Evolutionary conservation across 2,329 filamentous ascomycete genomes (phyloP).

Genomic region (Exophiala phaeomuriformis): DNA sequence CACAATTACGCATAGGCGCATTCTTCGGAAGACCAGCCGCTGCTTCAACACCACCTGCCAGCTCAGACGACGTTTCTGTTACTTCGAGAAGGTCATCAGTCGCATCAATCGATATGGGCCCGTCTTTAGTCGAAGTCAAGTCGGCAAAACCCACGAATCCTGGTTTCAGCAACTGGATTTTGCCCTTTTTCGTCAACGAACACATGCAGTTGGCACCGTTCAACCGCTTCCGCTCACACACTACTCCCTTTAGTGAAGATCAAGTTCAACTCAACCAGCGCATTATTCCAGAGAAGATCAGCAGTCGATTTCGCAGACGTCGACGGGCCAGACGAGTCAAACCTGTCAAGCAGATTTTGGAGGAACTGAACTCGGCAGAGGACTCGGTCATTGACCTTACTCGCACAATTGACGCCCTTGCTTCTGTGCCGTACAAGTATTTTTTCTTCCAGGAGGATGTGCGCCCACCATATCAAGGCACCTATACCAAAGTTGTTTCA

Average conservation of each 20-base stretch:
- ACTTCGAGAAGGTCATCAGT: slow-evolving; percentile 27
- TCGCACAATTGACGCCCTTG: slow-evolving; percentile 3
- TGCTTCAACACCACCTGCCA: slow-evolving; percentile 26
- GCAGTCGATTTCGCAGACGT: slow-evolving; percentile 8
- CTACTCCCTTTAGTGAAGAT: neutral
- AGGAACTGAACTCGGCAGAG: slow-evolving; percentile 44
- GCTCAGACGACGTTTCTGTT: slow-evolving; percentile 16
- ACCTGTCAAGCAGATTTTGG: slow-evolving; percentile 55
- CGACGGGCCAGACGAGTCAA: slow-evolving; percentile 29
- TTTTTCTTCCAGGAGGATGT: slow-evolving; percentile 57
- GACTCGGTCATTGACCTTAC: slow-evolving; percentile 35
- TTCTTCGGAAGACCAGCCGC: slow-evolving; percentile 42
- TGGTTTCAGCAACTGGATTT: slow-evolving; percentile 64
- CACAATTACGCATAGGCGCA: slow-evolving; percentile 45
- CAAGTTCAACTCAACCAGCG: slow-evolving; percentile 8
- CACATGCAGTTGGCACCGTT: slow-evolving; percentile 63
- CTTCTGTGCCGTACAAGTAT: slow-evolving; percentile 47
- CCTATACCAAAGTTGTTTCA: slow-evolving; percentile 47
- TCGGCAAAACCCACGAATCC: slow-evolving; percentile 30
- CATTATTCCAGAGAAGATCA: slow-evolving; percentile 5
- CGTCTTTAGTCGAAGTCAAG: slow-evolving; percentile 28
- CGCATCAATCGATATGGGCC: slow-evolving; percentile 20
- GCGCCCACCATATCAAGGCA: slow-evolving; percentile 56
- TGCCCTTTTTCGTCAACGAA: slow-evolving; percentile 71
- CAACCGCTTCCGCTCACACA: slow-evolving; percentile 21